phyloP scores from a whole-genome alignment of 1,139 yeast species.

The Pichia sp. region DNA sequence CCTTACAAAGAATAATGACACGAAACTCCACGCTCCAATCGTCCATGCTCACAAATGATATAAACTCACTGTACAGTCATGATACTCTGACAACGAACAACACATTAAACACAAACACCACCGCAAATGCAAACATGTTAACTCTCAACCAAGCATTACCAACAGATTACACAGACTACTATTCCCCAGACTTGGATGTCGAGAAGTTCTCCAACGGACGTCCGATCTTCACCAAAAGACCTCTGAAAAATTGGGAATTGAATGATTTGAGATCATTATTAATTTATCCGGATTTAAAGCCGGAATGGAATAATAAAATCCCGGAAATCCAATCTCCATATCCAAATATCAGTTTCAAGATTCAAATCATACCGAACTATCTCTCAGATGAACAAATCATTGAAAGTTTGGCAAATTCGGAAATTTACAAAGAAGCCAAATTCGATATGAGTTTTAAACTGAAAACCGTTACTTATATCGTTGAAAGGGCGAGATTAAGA shows the following conservation, averaged over 20 bases:
- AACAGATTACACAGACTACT: constrained; percentile 48
- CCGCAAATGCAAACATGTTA: constrained; percentile 16
- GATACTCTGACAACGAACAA: constrained; percentile 13
- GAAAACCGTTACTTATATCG: constrained; percentile 60
- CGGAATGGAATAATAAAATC: constrained; percentile 51
- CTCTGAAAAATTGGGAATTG: constrained; percentile 60
- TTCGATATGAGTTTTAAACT: constrained; percentile 49
- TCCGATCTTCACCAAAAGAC: constrained; percentile 58
- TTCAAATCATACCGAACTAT: constrained; percentile 49
- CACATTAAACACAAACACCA: constrained; percentile 2
- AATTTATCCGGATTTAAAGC: constrained; percentile 46
- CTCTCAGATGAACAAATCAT: constrained; percentile 49
- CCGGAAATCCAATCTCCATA: constrained; percentile 41
- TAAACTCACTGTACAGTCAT: constrained; percentile 21
- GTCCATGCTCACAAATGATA: constrained; percentile 23
- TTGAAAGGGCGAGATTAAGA: constrained; percentile 52
- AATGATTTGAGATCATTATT: constrained; percentile 63
- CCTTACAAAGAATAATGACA: constrained; percentile 13
- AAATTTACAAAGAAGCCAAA: constrained; percentile 57
- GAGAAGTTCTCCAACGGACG: constrained; percentile 54
- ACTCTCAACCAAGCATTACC: constrained; percentile 45
- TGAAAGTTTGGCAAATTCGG: constrained; percentile 48
- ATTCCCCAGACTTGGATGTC: constrained; percentile 51
- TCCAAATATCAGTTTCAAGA: constrained; percentile 31
- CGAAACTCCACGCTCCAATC: constrained; percentile 14